Evolutionary conservation across 2,329 filamentous ascomycete species (phyloP).

Genomic region (Pezicula radicicola): DNA sequence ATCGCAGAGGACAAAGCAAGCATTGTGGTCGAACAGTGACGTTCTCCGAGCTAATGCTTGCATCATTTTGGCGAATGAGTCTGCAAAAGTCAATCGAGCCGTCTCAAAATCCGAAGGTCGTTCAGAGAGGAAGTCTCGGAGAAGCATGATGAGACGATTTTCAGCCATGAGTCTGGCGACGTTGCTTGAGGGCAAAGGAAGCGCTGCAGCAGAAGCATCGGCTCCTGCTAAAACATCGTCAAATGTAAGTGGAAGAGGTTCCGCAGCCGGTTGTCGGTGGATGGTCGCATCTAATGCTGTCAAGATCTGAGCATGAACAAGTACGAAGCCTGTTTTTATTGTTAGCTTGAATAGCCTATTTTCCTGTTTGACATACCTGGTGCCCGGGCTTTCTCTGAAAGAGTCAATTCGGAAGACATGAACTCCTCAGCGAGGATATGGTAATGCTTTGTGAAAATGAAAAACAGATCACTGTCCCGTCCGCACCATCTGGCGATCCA

Average conservation of each 20-base stretch:
- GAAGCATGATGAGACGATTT: slow-evolving; percentile 66
- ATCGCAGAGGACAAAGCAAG: slow-evolving; percentile 72
- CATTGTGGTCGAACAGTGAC: slow-evolving; percentile 66
- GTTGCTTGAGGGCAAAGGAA: slow-evolving; percentile 54
- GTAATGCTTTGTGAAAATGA: slow-evolving; percentile 69
- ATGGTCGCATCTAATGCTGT: slow-evolving; percentile 65
- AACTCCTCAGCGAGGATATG: slow-evolving; percentile 63
- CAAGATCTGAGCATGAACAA: slow-evolving; percentile 67
- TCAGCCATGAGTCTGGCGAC: slow-evolving; percentile 66
- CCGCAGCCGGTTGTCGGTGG: slow-evolving; percentile 51
- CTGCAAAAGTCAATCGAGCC: slow-evolving; percentile 58
- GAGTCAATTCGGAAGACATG: slow-evolving; percentile 45
- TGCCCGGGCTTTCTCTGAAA: slow-evolving; percentile 54
- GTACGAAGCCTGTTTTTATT: slow-evolving; percentile 46
- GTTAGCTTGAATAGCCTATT: slow-evolving; percentile 10
- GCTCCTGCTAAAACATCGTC: slow-evolving; percentile 63
- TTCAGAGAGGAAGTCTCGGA: slow-evolving; percentile 66
- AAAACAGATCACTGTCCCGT: slow-evolving; percentile 72
- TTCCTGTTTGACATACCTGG: slow-evolving; percentile 35
- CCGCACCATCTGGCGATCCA: slow-evolving; percentile 72
- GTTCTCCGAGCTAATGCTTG: slow-evolving; percentile 60
- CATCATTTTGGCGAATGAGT: slow-evolving; percentile 59
- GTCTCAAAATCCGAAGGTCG: slow-evolving; percentile 47
- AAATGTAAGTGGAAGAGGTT: slow-evolving; percentile 56
- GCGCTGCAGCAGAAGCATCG: slow-evolving; percentile 51